phyloP scores from a whole-genome alignment of 2,329 filamentous ascomycete species.

The Berkeleyomyces basicola region DNA sequence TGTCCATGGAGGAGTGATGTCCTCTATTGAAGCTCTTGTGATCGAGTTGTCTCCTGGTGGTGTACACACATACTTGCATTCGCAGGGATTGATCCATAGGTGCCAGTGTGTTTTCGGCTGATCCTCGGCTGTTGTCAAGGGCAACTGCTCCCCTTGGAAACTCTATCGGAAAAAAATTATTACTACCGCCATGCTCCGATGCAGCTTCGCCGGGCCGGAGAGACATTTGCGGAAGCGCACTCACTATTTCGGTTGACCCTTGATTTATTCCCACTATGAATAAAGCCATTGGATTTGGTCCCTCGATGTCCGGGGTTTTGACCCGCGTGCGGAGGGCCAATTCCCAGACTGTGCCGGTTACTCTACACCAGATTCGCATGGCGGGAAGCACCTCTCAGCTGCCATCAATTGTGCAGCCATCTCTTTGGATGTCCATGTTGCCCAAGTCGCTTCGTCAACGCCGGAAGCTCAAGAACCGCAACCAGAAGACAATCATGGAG shows the following conservation, averaged over 20 bases:
- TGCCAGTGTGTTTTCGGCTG: constrained; percentile 16
- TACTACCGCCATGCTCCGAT: background rate
- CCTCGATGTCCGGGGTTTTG: background rate
- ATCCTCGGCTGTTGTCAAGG: constrained; percentile 23
- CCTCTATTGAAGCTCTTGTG: background rate
- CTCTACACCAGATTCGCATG: background rate
- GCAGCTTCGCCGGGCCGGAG: background rate
- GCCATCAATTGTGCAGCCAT: constrained; percentile 36
- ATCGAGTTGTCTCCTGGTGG: background rate
- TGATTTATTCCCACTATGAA: background rate
- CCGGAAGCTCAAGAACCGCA: background rate
- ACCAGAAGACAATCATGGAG: constrained; percentile 17
- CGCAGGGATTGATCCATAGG: background rate
- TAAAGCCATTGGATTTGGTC: background rate
- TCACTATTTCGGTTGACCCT: background rate
- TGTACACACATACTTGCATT: background rate
- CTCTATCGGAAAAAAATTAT: constrained; percentile 6
- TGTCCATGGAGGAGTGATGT: background rate
- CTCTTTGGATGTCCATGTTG: constrained; percentile 54
- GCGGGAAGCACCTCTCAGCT: constrained; percentile 22
- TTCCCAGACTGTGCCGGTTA: background rate
- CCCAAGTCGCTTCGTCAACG: constrained; percentile 43
- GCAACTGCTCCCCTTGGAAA: constrained; percentile 19
- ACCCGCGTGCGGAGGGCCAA: background rate
- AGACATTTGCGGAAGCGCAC: background rate